phyloP scores from a whole-genome alignment of 495 filamentous ascomycete species.

The Tuber melanosporum region DNA sequence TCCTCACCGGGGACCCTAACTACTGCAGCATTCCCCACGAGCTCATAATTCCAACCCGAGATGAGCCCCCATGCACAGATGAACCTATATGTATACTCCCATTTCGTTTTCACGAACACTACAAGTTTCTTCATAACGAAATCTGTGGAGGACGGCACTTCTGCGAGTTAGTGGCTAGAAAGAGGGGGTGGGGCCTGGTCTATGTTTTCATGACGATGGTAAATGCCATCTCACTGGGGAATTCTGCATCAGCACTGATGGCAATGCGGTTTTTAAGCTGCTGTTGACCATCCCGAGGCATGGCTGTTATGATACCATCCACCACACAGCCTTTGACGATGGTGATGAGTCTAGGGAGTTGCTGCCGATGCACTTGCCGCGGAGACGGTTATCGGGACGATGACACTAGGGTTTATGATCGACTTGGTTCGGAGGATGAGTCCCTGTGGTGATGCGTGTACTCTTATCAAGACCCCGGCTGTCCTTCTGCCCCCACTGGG shows the following conservation, averaged over 20 bases:
- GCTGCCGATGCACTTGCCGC: neutral
- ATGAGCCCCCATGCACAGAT: neutral
- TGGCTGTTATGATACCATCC: no score
- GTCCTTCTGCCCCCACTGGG: neutral
- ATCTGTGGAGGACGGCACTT: neutral
- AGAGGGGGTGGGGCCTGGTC: neutral
- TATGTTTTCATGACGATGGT: neutral
- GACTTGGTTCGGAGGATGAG: neutral
- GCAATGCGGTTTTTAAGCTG: no score
- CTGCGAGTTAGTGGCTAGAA: no score
- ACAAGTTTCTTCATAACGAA: neutral
- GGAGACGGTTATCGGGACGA: neutral
- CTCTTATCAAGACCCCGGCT: neutral
- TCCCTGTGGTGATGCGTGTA: neutral
- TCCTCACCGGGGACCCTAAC: neutral
- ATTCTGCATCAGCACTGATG: no score
- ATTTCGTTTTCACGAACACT: neutral
- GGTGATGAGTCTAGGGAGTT: neutral
- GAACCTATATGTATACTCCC: neutral
- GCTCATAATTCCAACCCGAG: neutral
- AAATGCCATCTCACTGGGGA: no score
- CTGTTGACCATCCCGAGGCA: no score
- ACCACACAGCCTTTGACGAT: neutral
- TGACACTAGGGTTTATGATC: neutral
- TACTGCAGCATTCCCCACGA: neutral